A percentile compares a stretch with the other conserved stretches of the same genome.
Conservation (phyloP, 1,139 yeast species). For the Kodamaea fungicola region DNA sequence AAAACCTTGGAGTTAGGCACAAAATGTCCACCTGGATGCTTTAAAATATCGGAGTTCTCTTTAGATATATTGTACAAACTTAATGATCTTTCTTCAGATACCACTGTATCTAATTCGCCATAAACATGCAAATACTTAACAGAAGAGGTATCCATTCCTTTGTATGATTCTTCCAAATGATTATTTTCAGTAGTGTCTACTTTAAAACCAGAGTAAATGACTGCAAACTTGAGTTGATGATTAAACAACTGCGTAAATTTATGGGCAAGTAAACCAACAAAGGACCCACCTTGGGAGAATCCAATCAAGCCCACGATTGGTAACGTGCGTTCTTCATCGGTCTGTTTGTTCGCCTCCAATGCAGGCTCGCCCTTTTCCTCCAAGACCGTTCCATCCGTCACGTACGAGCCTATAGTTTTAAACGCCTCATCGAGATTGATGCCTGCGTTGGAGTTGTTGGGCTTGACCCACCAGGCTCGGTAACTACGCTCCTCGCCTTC, state of each 20-base stretch:
- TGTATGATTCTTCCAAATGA: constrained; percentile 27
- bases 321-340: constrained; percentile 22
- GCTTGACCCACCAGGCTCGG: constrained; percentile 41
- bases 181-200: constrained; percentile 46
- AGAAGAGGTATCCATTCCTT: constrained; percentile 10
- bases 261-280: constrained; percentile 38
- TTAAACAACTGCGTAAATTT: constrained; percentile 29
- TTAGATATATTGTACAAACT: constrained; percentile 54
- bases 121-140: constrained; percentile 63
- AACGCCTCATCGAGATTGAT: constrained; percentile 30
- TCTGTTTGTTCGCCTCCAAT: constrained; percentile 15
- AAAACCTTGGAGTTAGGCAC: constrained; percentile 70
- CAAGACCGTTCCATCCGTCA: constrained; percentile 29
- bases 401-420: constrained; percentile 26
- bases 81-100: constrained; percentile 67
- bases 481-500: constrained; percentile 24
- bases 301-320: constrained; percentile 44
- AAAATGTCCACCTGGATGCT: constrained; percentile 85
- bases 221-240: constrained; percentile 54
- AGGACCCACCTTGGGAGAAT: constrained; percentile 48
- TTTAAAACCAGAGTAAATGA: constrained; percentile 76
- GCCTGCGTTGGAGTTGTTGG: constrained; percentile 16
- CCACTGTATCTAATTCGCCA: constrained; percentile 88
- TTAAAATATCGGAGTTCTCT: constrained; percentile 44
- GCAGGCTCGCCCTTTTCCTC: constrained; percentile 24